Evolutionary conservation across 345 rosid species (phyloP).

Genomic region (Sonneratia alba): DNA sequence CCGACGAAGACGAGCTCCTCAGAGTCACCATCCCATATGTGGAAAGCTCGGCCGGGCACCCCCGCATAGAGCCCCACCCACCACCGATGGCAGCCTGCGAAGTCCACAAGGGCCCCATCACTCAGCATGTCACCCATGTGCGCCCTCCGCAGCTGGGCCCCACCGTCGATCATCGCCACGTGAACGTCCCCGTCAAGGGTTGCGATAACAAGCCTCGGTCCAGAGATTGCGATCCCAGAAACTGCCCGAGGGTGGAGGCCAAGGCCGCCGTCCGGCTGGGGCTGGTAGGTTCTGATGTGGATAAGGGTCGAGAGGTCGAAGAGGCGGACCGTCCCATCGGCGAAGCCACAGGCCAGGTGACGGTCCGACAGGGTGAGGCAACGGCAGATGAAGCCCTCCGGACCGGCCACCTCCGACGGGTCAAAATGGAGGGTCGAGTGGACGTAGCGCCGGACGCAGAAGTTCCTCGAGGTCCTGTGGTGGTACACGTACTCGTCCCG

Average conservation of each 20-base stretch:
- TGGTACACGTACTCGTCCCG: slow-evolving; percentile 50
- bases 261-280: slow-evolving; percentile 45
- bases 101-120: slow-evolving; percentile 77
- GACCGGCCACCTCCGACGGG: slow-evolving; percentile 41
- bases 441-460: slow-evolving; percentile 27
- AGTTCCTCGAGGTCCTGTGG: slow-evolving; percentile 61
- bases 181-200: slow-evolving; percentile 71
- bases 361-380: slow-evolving; percentile 69
- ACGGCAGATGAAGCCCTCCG: slow-evolving; percentile 58
- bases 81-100: slow-evolving; percentile 58
- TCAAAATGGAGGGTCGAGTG: slow-evolving; percentile 51
- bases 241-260: slow-evolving; percentile 76
- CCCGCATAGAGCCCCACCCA: slow-evolving; percentile 98
- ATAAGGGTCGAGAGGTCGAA: slow-evolving; percentile 47
- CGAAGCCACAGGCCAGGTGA: slow-evolving; percentile 70
- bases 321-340: slow-evolving; percentile 77
- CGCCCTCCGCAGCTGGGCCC: slow-evolving; percentile 32
- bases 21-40: slow-evolving; percentile 50
- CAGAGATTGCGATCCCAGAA: slow-evolving; percentile 48
- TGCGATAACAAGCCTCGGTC: slow-evolving; percentile 44
- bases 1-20: slow-evolving; percentile 48
- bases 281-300: slow-evolving; percentile 51
- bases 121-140: slow-evolving; percentile 44
- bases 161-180: slow-evolving; percentile 36
- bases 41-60: slow-evolving; percentile 63